These are phyloP conservation scores for Fusarium brachygibbosum DNA, from an alignment of 2,329 filamentous ascomycete genomes.

Conservation along the genomic window DNA sequence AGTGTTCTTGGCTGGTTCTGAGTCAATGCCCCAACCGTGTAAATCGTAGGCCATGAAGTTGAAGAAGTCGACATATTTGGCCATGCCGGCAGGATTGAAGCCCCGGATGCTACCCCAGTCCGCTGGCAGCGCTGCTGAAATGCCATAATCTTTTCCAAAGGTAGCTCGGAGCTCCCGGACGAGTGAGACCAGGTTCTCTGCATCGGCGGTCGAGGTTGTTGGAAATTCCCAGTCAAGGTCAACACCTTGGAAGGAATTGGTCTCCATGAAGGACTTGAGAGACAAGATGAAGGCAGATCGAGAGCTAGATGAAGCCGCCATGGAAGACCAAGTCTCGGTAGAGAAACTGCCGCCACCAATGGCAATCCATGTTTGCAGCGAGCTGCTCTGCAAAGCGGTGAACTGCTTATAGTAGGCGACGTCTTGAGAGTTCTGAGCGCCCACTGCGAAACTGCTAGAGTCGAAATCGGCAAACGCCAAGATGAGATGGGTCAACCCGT, in stretches of 20 bases:
- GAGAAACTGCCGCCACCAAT: constrained; percentile 14
- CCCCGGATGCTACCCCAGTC: constrained; percentile 16
- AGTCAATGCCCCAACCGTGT: constrained; percentile 15
- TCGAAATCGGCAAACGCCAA: constrained; percentile 14
- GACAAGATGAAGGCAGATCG: constrained; percentile 19
- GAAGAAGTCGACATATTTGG: constrained; percentile 8
- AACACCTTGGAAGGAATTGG: constrained; percentile 13
- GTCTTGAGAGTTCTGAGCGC: neutral
- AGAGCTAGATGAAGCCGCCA: constrained; percentile 11
- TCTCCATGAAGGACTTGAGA: constrained; percentile 18
- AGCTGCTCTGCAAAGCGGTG: constrained; percentile 16
- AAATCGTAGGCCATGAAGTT: constrained; percentile 20
- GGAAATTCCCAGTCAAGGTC: constrained; percentile 19
- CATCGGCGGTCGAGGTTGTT: neutral
- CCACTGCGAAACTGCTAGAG: neutral
- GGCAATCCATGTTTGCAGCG: constrained; percentile 12
- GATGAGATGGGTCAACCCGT: constrained; percentile 15
- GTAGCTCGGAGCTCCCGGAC: constrained; percentile 12
- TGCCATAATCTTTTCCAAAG: constrained; percentile 10
- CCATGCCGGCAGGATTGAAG: constrained; percentile 15
- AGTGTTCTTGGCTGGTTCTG: neutral
- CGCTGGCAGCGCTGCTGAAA: constrained; percentile 6
- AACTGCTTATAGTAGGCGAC: constrained; percentile 11
- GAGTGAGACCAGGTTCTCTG: constrained; percentile 9
- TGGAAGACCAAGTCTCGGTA: constrained; percentile 2